Conservation (phyloP, 2,329 filamentous ascomycete genomes). For the Bipolaris gigantea region DNA sequence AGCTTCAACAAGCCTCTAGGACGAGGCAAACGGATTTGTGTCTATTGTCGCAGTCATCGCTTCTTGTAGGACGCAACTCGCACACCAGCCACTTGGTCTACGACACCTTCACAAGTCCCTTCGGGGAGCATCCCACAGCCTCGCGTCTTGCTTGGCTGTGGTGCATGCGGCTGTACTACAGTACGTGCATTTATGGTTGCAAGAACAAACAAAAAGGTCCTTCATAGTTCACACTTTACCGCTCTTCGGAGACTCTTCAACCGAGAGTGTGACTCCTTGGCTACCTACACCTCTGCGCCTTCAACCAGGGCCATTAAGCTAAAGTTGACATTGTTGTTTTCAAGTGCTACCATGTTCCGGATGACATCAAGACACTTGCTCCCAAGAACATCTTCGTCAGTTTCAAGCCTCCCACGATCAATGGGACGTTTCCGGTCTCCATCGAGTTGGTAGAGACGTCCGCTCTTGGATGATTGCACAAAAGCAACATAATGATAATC, state of each 20-base stretch:
- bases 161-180: conserved; percentile 48
- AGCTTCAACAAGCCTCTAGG: conserved; percentile 1
- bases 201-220: conserved; percentile 52
- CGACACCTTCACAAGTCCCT: conserved; percentile 50
- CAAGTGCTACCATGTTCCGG: conserved; percentile 22
- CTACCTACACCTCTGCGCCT: conserved; percentile 48
- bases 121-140: conserved; percentile 48
- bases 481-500: conserved; percentile 42
- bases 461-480: conserved; percentile 30
- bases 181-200: conserved; percentile 49
- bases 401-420: conserved; percentile 30
- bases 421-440: conserved; percentile 37
- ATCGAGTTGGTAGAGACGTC: conserved; percentile 36
- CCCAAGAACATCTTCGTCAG: conserved; percentile 27
- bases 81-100: conserved; percentile 53
- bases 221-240: conserved; percentile 59
- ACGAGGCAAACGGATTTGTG: background rate
- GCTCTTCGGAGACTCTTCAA: conserved; percentile 49
- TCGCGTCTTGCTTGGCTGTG: conserved; percentile 53
- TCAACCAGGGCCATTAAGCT: conserved; percentile 37
- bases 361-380: conserved; percentile 26
- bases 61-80: conserved; percentile 29
- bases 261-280: conserved; percentile 57
- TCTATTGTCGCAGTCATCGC: background rate
- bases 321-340: conserved; percentile 28